These are phyloP conservation scores for Cornus florida DNA, from an alignment of 148 eudicot species.

Conservation along the genomic window DNA sequence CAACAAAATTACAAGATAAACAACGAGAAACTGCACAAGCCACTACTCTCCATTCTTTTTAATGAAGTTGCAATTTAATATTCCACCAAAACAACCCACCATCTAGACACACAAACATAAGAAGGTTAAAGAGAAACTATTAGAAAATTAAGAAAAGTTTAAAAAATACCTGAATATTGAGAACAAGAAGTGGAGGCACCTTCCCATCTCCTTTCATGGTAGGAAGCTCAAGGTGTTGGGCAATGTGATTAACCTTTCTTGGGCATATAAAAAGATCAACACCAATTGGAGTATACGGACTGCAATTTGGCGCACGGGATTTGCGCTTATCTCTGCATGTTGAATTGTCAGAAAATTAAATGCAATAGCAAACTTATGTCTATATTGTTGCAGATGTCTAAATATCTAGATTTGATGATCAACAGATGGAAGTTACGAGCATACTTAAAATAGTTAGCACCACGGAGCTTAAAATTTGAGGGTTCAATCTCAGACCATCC, in stretches of 20 bases:
- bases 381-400: not conserved
- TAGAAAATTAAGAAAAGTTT: not conserved
- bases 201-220: slow-evolving; percentile 36
- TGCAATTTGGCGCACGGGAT: slow-evolving; percentile 47
- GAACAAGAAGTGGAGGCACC: slow-evolving; percentile 64
- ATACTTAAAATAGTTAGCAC: slow-evolving; percentile 66
- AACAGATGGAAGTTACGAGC: slow-evolving; percentile 9
- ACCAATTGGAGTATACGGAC: slow-evolving; percentile 71
- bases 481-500: slow-evolving; percentile 74
- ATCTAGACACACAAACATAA: not conserved
- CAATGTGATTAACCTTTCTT: slow-evolving; percentile 76
- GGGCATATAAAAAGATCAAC: slow-evolving; percentile 66
- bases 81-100: not conserved
- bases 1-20: not conserved
- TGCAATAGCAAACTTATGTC: not conserved
- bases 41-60: not conserved
- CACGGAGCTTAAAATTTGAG: slow-evolving; percentile 66
- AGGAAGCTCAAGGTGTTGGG: slow-evolving; percentile 83
- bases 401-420: not conserved
- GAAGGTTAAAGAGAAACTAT: not conserved
- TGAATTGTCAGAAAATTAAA: not conserved
- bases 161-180: slow-evolving; percentile 69
- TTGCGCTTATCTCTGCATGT: slow-evolving; percentile 78
- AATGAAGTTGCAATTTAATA: not conserved
- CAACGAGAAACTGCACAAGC: not conserved